phyloP scores from a whole-genome alignment of 2,329 filamentous ascomycete genomes.

The Aspergillus terreus region DNA sequence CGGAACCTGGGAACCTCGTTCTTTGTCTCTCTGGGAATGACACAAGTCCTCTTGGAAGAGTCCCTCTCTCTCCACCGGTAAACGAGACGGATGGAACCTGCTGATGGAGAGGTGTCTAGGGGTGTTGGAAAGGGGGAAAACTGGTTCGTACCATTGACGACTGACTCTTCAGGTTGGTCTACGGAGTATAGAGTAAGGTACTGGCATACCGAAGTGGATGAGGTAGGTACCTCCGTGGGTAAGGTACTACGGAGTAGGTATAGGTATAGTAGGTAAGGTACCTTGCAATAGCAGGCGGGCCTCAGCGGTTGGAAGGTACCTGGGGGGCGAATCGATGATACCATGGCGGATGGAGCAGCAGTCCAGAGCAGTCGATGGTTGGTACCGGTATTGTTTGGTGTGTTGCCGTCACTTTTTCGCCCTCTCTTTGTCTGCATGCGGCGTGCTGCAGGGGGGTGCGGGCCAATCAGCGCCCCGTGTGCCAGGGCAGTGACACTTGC shows the following conservation, averaged over 20 bases:
- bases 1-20: neutral
- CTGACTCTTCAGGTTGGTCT: neutral
- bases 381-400: conserved; percentile 11
- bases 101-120: neutral
- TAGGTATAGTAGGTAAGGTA: neutral
- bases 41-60: neutral
- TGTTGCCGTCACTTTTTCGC: conserved; percentile 25
- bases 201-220: neutral
- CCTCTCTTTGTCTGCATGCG: conserved; percentile 32
- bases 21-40: neutral
- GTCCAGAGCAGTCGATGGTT: conserved; percentile 7
- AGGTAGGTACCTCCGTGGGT: neutral
- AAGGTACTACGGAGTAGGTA: too few relatives aligned
- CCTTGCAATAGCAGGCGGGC: neutral
- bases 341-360: conserved; percentile 1
- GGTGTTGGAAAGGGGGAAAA: neutral
- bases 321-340: too few relatives aligned
- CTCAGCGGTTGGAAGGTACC: neutral
- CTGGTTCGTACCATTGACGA: neutral
- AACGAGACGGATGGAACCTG: neutral
- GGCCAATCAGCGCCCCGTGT: neutral
- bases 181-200: neutral
- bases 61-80: neutral
- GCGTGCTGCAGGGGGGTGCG: conserved; percentile 15
- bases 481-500: conserved; percentile 7